These are phyloP conservation scores for Mycosarcoma maydis DNA, from an alignment of 1,284 basidiomycete genomes.

Conservation along the genomic window DNA sequence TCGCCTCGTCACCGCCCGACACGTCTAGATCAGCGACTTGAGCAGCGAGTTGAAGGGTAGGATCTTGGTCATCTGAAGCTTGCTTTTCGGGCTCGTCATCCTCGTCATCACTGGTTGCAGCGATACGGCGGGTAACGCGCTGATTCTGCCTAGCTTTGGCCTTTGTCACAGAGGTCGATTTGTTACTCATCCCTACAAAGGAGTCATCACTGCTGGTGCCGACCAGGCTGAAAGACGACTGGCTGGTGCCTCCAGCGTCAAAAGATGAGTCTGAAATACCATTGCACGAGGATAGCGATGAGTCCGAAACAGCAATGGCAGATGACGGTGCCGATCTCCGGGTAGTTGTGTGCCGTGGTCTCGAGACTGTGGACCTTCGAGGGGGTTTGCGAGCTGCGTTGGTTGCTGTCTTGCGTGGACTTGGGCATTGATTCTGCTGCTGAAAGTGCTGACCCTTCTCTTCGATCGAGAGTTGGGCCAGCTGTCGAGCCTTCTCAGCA, in stretches of 20 bases:
- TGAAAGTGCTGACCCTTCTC: conserved; percentile 8
- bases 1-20: conserved; percentile 1
- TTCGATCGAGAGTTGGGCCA: conserved; percentile 14
- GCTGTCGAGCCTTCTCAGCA: conserved; percentile 31
- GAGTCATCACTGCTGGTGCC: conserved; percentile 12
- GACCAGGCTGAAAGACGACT: conserved; percentile 18
- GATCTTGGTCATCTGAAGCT: conserved; percentile 23
- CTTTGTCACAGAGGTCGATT: not conserved
- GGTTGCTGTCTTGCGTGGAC: not conserved
- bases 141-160: conserved; percentile 21
- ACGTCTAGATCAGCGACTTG: conserved; percentile 15
- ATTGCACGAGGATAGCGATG: conserved; percentile 18
- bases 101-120: conserved; percentile 22
- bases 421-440: not conserved
- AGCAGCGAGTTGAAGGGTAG: conserved; percentile 15
- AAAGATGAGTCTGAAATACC: conserved; percentile 15
- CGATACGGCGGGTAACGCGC: conserved; percentile 19
- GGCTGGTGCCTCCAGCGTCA: conserved; percentile 14
- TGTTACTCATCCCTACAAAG: not conserved
- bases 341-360: conserved; percentile 11
- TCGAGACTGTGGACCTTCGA: conserved; percentile 17
- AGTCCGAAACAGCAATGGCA: conserved; percentile 14
- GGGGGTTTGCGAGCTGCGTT: not conserved
- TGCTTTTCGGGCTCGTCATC: conserved; percentile 7
- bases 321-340: not conserved